phyloP scores from a whole-genome alignment of 2,329 filamentous ascomycete genomes.

The Claviceps sp. region DNA sequence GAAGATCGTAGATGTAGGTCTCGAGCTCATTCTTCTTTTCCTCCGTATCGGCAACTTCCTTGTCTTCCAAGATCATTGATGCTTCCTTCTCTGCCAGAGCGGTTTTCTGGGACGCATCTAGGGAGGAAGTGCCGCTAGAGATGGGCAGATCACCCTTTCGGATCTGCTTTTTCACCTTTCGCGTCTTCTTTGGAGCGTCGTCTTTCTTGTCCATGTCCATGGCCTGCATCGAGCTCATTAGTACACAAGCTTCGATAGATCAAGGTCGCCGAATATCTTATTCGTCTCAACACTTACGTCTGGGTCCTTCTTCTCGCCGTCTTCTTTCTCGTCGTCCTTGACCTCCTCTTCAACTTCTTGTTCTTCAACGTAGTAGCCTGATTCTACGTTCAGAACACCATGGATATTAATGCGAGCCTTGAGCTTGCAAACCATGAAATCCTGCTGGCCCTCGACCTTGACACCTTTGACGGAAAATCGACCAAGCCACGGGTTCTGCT shows the following conservation, averaged over 20 bases:
- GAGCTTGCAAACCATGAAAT: conserved; percentile 99
- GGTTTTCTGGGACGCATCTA: conserved; percentile 57
- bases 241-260: not conserved
- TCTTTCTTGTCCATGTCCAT: conserved; percentile 73
- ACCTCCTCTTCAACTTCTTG: conserved; percentile 92
- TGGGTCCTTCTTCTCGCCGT: conserved; percentile 52
- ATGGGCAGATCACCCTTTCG: conserved; percentile 93
- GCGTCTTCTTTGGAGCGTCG: conserved; percentile 67
- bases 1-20: conserved; percentile 91
- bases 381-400: conserved; percentile 91
- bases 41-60: conserved; percentile 93
- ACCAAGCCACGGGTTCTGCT: conserved; percentile 88
- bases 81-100: conserved; percentile 69
- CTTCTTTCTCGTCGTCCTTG: conserved; percentile 62
- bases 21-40: conserved; percentile 99
- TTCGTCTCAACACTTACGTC: conserved; percentile 49
- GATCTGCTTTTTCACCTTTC: conserved; percentile 99
- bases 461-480: conserved; percentile 97
- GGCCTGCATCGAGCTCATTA: conserved; percentile 34
- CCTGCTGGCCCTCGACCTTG: conserved; percentile 81
- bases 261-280: not conserved
- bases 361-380: conserved; percentile 95
- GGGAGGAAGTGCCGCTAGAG: conserved; percentile 64
- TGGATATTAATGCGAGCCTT: conserved; percentile 95
- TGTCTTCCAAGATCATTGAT: conserved; percentile 93